Conservation (phyloP, 495 filamentous ascomycete genomes). For the Barbatosphaeria neglecta region DNA sequence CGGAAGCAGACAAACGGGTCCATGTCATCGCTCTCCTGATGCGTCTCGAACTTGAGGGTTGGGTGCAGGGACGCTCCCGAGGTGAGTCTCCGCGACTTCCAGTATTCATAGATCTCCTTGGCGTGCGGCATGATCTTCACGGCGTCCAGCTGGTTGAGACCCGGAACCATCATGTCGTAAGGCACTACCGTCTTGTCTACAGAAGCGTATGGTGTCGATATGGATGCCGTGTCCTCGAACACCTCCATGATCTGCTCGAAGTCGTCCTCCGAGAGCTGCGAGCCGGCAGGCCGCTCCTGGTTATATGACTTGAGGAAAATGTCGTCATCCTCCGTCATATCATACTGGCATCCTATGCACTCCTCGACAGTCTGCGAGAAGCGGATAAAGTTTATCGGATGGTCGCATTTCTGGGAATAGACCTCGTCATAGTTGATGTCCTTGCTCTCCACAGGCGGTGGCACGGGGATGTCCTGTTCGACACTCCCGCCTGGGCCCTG, state of each 20-base stretch:
- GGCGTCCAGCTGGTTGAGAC: constrained; percentile 60
- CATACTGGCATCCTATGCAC: constrained; percentile 69
- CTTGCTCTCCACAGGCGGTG: constrained; percentile 61
- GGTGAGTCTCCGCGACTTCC: constrained; percentile 60
- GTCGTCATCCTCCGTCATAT: constrained; percentile 85
- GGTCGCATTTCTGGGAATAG: constrained; percentile 65
- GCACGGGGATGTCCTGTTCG: constrained; percentile 75
- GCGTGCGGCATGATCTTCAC: constrained; percentile 58
- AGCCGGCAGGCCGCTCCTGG: constrained; percentile 49
- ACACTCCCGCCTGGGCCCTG: constrained; percentile 60
- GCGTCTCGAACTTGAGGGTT: constrained; percentile 81
- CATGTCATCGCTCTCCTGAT: constrained; percentile 83
- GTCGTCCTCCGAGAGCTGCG: constrained; percentile 70
- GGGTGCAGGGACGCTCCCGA: constrained; percentile 53
- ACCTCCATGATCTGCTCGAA: constrained; percentile 93
- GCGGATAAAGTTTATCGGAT: constrained; percentile 88
- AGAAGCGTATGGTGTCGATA: constrained; percentile 73
- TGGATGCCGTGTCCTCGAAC: constrained; percentile 74
- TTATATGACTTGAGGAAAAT: constrained; percentile 76
- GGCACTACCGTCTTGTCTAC: constrained; percentile 76
- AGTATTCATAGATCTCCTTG: constrained; percentile 83
- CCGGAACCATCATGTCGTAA: constrained; percentile 68
- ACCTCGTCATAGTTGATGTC: constrained; percentile 80
- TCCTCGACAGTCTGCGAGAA: constrained; percentile 98
- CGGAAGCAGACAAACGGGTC: constrained; percentile 99